Conservation (phyloP, 371 early-diverging fungal species). For the Mucor saturninus region DNA sequence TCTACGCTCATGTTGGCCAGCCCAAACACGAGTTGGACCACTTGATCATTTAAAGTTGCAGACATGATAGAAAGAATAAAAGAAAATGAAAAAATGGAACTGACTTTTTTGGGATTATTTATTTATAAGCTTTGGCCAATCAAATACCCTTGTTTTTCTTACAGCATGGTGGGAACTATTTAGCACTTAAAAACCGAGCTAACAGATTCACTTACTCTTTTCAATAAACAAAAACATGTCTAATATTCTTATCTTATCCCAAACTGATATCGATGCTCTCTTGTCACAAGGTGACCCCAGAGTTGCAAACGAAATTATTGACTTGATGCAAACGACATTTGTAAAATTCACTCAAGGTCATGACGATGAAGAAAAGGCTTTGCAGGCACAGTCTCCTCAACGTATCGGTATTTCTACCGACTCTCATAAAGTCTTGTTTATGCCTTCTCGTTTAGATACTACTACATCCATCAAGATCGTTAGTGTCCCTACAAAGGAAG, state of each 20-base stretch:
- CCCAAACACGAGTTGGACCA: slow-evolving; percentile 37
- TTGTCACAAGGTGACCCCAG: slow-evolving; percentile 28
- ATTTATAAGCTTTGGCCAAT: slow-evolving; percentile 3
- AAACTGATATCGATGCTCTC: slow-evolving; percentile 29
- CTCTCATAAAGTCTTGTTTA: slow-evolving; percentile 54
- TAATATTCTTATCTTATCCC: slow-evolving; percentile 39
- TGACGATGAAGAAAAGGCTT: slow-evolving; percentile 21
- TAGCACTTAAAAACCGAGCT: not conserved
- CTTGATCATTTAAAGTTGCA: slow-evolving; percentile 32
- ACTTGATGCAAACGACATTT: slow-evolving; percentile 47
- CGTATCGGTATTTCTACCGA: slow-evolving; percentile 49
- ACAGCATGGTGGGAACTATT: not conserved
- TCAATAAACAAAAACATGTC: slow-evolving; percentile 14
- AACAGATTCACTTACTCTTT: not conserved
- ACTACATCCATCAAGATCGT: slow-evolving; percentile 65
- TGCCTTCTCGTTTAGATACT: slow-evolving; percentile 61
- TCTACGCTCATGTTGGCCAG: slow-evolving; percentile 31
- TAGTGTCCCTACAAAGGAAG: slow-evolving; percentile 54
- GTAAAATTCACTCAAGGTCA: slow-evolving; percentile 35
- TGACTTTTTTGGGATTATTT: not conserved
- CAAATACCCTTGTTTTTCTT: slow-evolving; percentile 12
- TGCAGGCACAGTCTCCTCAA: slow-evolving; percentile 58
- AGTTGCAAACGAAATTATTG: slow-evolving; percentile 35
- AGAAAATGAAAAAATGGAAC: not conserved
- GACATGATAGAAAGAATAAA: slow-evolving; percentile 1